A percentile compares a stretch with the other conserved stretches of the same genome.
phyloP scores from a whole-genome alignment of 305 asterid species.

The Fraxinus greggii region DNA sequence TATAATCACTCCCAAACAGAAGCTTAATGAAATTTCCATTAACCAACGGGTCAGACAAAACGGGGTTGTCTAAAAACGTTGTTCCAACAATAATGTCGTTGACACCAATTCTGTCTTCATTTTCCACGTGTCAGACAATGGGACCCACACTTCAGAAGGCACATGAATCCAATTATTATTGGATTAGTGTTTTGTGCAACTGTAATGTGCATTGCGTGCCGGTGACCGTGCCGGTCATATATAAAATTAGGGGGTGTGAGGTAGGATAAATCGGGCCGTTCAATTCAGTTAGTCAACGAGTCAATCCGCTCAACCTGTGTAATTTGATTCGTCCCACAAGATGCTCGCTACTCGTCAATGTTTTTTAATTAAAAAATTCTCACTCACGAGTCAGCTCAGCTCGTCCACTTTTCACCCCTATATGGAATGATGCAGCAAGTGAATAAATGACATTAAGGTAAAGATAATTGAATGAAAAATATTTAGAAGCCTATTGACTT shows the following conservation, averaged over 20 bases:
- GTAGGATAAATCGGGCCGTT: background rate
- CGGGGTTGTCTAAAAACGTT: background rate
- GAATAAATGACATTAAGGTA: background rate
- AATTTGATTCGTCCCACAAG: background rate
- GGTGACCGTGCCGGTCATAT: background rate
- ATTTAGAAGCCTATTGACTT: background rate
- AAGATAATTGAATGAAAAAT: background rate
- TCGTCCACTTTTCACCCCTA: background rate
- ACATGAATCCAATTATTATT: background rate
- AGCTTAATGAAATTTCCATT: background rate
- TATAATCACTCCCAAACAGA: too few relatives aligned
- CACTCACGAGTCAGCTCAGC: background rate
- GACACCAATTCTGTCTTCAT: conserved; percentile 20
- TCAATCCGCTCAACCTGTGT: background rate
- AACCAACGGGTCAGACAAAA: background rate
- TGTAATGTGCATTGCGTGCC: conserved; percentile 1
- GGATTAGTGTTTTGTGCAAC: background rate
- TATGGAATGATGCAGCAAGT: background rate
- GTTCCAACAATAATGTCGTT: background rate
- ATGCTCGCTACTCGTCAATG: background rate
- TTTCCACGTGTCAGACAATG: conserved; percentile 25
- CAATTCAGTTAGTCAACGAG: background rate
- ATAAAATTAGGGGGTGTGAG: background rate
- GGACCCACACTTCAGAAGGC: background rate
- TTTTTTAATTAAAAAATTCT: background rate